Percentiles rank a stretch among this genome's conserved stretches.
phyloP scores from a whole-genome alignment of 306 rosid species.

The Astragalus glycyphyllos region DNA sequence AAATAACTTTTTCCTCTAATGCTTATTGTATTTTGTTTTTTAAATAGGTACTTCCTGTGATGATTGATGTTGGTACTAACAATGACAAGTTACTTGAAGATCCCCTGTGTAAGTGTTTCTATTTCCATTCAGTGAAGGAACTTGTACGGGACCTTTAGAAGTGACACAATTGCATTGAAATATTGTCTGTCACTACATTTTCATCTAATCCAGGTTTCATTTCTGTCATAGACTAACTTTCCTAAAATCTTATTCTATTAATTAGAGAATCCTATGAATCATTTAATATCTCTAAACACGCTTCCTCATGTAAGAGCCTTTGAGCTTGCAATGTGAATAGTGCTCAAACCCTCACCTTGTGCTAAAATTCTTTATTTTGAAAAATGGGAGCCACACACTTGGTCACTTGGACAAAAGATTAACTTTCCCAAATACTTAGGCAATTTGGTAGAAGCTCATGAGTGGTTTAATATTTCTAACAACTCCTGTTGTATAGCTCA shows the following conservation, averaged over 20 bases:
- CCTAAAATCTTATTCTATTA: slow-evolving; percentile 1
- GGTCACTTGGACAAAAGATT: slow-evolving; percentile 20
- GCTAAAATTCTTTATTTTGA: slow-evolving; percentile 10
- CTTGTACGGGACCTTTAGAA: slow-evolving; percentile 14
- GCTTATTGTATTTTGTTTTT: slow-evolving; percentile 24
- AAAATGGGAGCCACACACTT: slow-evolving; percentile 6
- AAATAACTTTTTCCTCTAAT: neutral
- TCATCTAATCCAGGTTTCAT: neutral
- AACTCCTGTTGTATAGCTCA: slow-evolving; percentile 27
- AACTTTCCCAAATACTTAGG: slow-evolving; percentile 13
- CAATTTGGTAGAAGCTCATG: slow-evolving; percentile 23
- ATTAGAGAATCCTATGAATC: slow-evolving; percentile 3
- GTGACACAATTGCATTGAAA: slow-evolving; percentile 21
- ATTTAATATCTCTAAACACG: slow-evolving; percentile 18
- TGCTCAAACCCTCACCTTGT: slow-evolving; percentile 5
- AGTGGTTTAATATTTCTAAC: slow-evolving; percentile 18
- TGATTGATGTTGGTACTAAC: slow-evolving; percentile 99
- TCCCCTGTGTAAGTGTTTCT: slow-evolving; percentile 74
- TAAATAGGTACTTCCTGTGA: slow-evolving; percentile 90
- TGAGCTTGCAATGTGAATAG: slow-evolving; percentile 7
- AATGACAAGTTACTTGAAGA: slow-evolving; percentile 81
- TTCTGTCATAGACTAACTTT: slow-evolving; percentile 14
- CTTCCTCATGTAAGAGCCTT: neutral
- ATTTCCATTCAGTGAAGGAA: slow-evolving; percentile 37
- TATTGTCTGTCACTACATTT: slow-evolving; percentile 28